Evolutionary conservation across 2,329 filamentous ascomycete species (phyloP).

Genomic region (Emergomyces orientalis): DNA sequence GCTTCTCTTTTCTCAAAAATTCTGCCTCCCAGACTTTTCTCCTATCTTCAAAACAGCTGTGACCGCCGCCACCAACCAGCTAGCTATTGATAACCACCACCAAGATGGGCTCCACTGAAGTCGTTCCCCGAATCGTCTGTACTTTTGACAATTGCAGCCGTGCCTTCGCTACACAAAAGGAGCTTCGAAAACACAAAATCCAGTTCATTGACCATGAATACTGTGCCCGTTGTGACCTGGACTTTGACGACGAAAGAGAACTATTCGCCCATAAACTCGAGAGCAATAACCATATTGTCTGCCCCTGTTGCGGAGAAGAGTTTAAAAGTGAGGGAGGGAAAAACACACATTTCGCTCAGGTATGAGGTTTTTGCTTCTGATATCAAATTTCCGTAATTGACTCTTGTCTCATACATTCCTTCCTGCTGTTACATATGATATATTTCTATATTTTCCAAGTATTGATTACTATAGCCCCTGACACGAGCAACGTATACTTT

Average conservation of each 20-base stretch:
- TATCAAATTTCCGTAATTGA: background rate
- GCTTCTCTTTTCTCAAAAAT: background rate
- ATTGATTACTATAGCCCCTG: background rate
- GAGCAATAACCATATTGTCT: constrained; percentile 42
- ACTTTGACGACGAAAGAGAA: constrained; percentile 39
- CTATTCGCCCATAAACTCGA: constrained; percentile 42
- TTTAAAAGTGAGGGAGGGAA: constrained; percentile 46
- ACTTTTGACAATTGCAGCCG: constrained; percentile 39
- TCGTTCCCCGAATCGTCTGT: constrained; percentile 32
- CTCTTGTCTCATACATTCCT: background rate
- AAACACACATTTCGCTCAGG: constrained; percentile 44
- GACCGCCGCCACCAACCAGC: background rate
- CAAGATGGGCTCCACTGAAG: background rate
- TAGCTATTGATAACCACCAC: background rate
- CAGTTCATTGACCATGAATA: constrained; percentile 32
- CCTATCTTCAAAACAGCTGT: background rate
- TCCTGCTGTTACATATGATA: background rate
- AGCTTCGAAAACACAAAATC: constrained; percentile 46
- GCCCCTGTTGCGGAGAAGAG: constrained; percentile 48
- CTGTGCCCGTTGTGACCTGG: constrained; percentile 35
- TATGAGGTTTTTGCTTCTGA: constrained; percentile 22
- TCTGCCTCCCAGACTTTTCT: background rate
- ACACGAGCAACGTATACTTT: background rate
- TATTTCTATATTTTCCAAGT: background rate
- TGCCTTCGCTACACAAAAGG: constrained; percentile 37